Evolutionary conservation across 345 rosid genomes (phyloP), one percentile per base, ranked within the genome.

Genomic region (Boechera divaricarpa): DNA sequence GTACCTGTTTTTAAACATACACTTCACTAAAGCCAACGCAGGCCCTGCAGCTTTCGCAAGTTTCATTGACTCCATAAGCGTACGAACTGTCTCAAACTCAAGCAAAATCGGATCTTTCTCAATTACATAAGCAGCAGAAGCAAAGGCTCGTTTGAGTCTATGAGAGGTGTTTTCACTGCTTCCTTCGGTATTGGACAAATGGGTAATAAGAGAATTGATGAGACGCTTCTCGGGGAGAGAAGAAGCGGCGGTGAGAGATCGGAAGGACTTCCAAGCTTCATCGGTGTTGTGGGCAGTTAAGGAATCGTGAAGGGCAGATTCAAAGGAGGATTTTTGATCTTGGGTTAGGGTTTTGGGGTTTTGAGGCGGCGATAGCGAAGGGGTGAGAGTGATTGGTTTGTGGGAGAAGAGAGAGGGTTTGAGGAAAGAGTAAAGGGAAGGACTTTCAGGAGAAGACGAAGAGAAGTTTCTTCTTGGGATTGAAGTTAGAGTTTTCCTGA

Each of bases 61-160:
- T 58, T 72, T 82, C 93, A 94, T 88, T 54, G 98, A 87, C 35
- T 41, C 72, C 81, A 94, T 54, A 78, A 94, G 83, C 5, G 70
- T 18, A n/a, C 45, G 70, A 4, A 88, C 74, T 0, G 97, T 87
- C 57, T 83, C 85, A 62, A 82, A 88, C 4, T 88, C 92, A 1
- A 94, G 64, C 62, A 84, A 68, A 42, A 55, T 66, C 5, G 97
- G 94, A 70, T 83, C 77, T 78, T 88, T 92, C 81, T 88, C 95
- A 35, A 90, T 77, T 8, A 86, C 79, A 63, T 86, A 94, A 63
- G 93, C 88, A 51, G 85, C 85, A 64, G 95, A 90, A 15, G 92
- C 97, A 80, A 92, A 94, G 2, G 98, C 98, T 79, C 98, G 89
- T 80, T 92, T 92, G 79, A 92, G 91, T 67, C 84, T 89, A 70